Percentiles rank a stretch among this genome's conserved stretches.
Evolutionary conservation across 75 land plant species (phyloP).

Genomic region (Ceratopteris richardii): DNA sequence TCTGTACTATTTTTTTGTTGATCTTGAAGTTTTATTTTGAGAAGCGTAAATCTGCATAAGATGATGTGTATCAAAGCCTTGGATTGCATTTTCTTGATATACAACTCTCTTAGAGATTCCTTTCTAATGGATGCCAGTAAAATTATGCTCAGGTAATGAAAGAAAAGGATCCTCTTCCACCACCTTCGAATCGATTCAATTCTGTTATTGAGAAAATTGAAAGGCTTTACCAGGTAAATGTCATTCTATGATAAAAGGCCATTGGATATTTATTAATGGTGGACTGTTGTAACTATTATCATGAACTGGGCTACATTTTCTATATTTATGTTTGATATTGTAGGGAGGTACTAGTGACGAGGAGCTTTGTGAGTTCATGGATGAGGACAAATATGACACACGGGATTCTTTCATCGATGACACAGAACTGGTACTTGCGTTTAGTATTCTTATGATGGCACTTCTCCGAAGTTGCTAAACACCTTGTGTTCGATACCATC

Average conservation of each 20-base stretch:
- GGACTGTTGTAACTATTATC: too few relatives aligned
- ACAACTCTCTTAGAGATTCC: too few relatives aligned
- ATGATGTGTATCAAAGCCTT: too few relatives aligned
- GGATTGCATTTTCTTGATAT: too few relatives aligned
- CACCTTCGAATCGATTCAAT: constrained; percentile 61
- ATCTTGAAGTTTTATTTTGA: neutral
- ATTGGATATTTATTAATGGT: too few relatives aligned
- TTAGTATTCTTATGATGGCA: neutral
- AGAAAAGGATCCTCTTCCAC: constrained; percentile 10
- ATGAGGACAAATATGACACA: constrained; percentile 96
- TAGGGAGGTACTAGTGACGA: constrained; percentile 75
- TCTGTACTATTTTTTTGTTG: neutral
- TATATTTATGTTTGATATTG: too few relatives aligned
- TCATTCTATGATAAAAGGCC: too few relatives aligned
- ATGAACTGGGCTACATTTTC: too few relatives aligned
- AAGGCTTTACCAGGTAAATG: constrained; percentile 61
- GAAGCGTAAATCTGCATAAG: too few relatives aligned
- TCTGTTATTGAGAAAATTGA: constrained; percentile 91
- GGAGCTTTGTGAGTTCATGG: constrained; percentile 55
- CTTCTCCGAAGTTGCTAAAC: too few relatives aligned
- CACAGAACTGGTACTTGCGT: constrained; percentile 66
- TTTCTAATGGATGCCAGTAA: too few relatives aligned
- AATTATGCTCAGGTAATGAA: neutral
- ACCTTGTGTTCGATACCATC: too few relatives aligned
- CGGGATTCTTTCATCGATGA: constrained; percentile 98